Evolutionary conservation across 1,139 yeast genomes (phyloP).

Genomic region (Candida buenavistaensis): DNA sequence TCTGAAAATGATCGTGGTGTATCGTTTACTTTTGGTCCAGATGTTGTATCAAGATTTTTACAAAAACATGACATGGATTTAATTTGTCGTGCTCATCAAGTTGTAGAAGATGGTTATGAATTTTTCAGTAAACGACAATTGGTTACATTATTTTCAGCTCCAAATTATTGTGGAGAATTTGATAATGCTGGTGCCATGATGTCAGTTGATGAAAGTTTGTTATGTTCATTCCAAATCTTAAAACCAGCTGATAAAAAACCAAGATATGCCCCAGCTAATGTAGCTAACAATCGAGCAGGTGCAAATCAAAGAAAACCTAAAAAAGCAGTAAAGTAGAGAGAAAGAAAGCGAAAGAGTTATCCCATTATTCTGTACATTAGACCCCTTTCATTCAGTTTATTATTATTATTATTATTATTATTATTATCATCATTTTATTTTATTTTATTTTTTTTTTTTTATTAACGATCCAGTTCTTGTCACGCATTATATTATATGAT

Average conservation of each 20-base stretch:
- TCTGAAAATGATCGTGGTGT: constrained; percentile 98
- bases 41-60: constrained; percentile 88
- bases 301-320: constrained; percentile 75
- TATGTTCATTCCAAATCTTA: constrained; percentile 95
- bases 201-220: constrained; percentile 94
- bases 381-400: neutral
- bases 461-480: neutral
- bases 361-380: neutral
- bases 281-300: constrained; percentile 56
- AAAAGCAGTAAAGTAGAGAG: constrained; percentile 50
- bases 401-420: too few relatives aligned
- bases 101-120: constrained; percentile 98
- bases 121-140: constrained; percentile 93
- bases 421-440: neutral
- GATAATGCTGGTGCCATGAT: constrained; percentile 99
- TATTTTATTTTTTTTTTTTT: neutral
- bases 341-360: too few relatives aligned
- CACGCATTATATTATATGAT: constrained; percentile 1
- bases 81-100: constrained; percentile 97
- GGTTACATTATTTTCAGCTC: constrained; percentile 93
- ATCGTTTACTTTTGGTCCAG: constrained; percentile 96
- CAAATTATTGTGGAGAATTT: constrained; percentile 97
- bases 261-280: constrained; percentile 56
- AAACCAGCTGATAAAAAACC: constrained; percentile 94
- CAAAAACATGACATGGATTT: constrained; percentile 97